Evolutionary conservation across 495 filamentous ascomycete genomes (phyloP).

Genomic region (Darksidea phi): DNA sequence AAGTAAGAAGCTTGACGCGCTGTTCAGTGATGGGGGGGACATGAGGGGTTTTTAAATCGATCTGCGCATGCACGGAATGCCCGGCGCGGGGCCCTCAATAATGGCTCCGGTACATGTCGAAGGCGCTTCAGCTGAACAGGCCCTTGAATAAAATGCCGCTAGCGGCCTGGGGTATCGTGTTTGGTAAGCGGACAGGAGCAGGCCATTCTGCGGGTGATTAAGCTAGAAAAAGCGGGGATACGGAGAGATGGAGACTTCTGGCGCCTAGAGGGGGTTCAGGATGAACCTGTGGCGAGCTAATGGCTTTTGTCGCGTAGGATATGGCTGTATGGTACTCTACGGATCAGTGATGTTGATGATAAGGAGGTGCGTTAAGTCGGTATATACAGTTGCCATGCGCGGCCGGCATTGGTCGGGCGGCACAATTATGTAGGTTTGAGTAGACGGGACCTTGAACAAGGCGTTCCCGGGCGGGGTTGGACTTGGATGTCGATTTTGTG

Average conservation of each 20-base stretch:
- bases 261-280: constrained; percentile 16
- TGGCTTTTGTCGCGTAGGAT: constrained; percentile 20
- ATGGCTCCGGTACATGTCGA: neutral
- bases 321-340: neutral
- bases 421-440: neutral
- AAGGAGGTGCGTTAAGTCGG: neutral
- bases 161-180: neutral
- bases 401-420: too few species aligned
- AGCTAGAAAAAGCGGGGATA: neutral
- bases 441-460: neutral
- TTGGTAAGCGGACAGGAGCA: neutral
- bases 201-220: neutral
- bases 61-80: neutral
- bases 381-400: neutral
- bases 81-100: neutral
- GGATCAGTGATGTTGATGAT: neutral
- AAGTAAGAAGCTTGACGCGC: too few species aligned
- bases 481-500: too few species aligned
- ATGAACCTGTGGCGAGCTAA: neutral
- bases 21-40: neutral
- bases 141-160: neutral
- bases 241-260: neutral
- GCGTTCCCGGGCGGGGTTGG: too few species aligned
- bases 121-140: neutral
- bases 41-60: neutral